Base-by-base conservation (phyloP, 108 stramenopile genomes). In the Stephanodiscus triporus region DNA sequence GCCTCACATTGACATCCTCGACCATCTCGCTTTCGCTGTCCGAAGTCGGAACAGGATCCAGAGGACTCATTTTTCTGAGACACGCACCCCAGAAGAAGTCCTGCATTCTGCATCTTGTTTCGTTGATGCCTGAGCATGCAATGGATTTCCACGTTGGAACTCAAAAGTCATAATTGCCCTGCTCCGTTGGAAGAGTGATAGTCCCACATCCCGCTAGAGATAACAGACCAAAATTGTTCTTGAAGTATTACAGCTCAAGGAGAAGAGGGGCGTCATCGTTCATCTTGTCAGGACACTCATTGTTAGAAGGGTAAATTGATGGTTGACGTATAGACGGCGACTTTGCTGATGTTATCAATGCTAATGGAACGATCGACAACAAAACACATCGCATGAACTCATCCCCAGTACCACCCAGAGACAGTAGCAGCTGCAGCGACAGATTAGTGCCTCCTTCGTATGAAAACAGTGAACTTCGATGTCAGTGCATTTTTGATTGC, bases 81-180 rank as follows among this genome's bases (percentile, higher is more conserved):
- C 73, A 64, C 50, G 75, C 34, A 16, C 77, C 77, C 10, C 75
- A 45, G 48, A 76, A 80, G 34, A 70, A 80, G 16, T 63, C 56
- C 6, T 80, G 75, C 60, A 75, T 43, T 29, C 51, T 60, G 49
- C 61, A 45, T 48, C 59, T 70, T 8, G 43, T 51, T 38, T 40
- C 75, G 13, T 51, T 49, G 3, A 57, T 47, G 14, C 36, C 24
- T 8, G 68, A 34, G 40, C 32, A 51, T 24, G 75, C 73, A 4
- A 70, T 71, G 9, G 75, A 68, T 69, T 70, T 71, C 68, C 68
- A 76, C 34, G 50, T 80, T 37, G 30, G 36, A 26, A 70, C 75
- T 3, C 54, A 20, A 2, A 76, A 14, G 40, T 80, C 74, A 22
- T 62, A 70, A 22, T 26, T 42, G 22, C 75, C 75, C 24, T 62